Percentiles rank a stretch among this genome's conserved stretches.
Evolutionary conservation across 495 filamentous ascomycete species (phyloP).

Genomic region (Tirmania nivea): DNA sequence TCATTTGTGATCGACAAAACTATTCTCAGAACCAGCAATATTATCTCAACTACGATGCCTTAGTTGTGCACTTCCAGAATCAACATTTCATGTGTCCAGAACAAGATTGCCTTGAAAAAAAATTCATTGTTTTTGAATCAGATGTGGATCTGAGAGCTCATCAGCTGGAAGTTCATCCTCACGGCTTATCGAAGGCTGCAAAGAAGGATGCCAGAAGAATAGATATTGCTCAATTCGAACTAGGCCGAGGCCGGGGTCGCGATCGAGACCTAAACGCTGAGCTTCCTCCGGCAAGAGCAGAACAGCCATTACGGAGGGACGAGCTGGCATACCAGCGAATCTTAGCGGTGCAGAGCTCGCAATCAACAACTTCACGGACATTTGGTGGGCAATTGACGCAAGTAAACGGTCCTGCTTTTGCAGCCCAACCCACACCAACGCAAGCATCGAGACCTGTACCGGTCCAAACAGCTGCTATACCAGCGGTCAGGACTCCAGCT

Average conservation of each 20-base stretch:
- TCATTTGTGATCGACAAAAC: constrained; percentile 66
- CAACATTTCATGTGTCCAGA: constrained; percentile 78
- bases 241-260: constrained; percentile 19
- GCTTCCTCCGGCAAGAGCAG: constrained; percentile 50
- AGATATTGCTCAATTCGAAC: constrained; percentile 68
- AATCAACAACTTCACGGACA: constrained; percentile 50
- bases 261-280: constrained; percentile 56
- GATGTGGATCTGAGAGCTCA: constrained; percentile 86
- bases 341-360: constrained; percentile 71
- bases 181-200: constrained; percentile 60
- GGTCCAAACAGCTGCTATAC: neutral
- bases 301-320: constrained; percentile 63
- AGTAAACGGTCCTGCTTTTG: constrained; percentile 15
- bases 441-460: constrained; percentile 19
- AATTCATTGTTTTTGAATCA: constrained; percentile 90
- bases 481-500: constrained; percentile 1
- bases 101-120: constrained; percentile 78
- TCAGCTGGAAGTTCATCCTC: constrained; percentile 54
- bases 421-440: constrained; percentile 12
- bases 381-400: constrained; percentile 64
- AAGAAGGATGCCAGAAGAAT: constrained; percentile 67
- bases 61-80: constrained; percentile 66
- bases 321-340: constrained; percentile 85
- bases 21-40: constrained; percentile 59
- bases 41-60: constrained; percentile 61